Conservation (phyloP, 352 stramenopile genomes). For the Pythium scleroteichum region DNA sequence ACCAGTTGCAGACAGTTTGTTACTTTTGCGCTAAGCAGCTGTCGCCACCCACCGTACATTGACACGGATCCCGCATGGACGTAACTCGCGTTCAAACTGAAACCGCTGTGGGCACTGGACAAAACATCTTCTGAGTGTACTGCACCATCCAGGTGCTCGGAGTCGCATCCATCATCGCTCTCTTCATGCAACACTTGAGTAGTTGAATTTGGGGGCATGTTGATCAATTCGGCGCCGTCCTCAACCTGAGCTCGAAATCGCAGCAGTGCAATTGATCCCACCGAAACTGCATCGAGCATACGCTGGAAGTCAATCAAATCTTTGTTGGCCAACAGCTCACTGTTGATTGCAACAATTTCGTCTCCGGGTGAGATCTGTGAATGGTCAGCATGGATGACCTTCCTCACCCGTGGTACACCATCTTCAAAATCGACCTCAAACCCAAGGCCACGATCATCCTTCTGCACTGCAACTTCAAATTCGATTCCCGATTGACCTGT, state of each 20-base stretch:
- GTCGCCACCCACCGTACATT: slow-evolving; percentile 75
- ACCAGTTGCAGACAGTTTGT: slow-evolving; percentile 40
- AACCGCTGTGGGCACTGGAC: slow-evolving; percentile 34
- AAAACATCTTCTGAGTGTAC: slow-evolving; percentile 40
- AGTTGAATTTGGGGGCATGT: background rate
- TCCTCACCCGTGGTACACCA: slow-evolving; percentile 5
- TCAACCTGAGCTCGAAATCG: slow-evolving; percentile 48
- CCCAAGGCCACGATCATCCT: slow-evolving; percentile 37
- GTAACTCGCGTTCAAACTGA: slow-evolving; percentile 35
- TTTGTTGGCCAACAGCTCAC: slow-evolving; percentile 45
- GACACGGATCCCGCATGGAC: slow-evolving; percentile 67
- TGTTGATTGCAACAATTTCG: slow-evolving; percentile 68
- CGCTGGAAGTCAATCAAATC: slow-evolving; percentile 32
- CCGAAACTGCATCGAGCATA: slow-evolving; percentile 36
- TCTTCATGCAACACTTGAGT: background rate
- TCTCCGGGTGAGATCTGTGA: slow-evolving; percentile 37
- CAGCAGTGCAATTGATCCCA: slow-evolving; percentile 39
- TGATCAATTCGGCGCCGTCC: slow-evolving; percentile 7
- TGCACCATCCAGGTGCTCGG: slow-evolving; percentile 16
- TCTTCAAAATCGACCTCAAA: slow-evolving; percentile 46
- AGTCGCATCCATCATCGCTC: background rate
- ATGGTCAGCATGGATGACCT: slow-evolving; percentile 33
- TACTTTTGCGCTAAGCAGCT: slow-evolving; percentile 41
- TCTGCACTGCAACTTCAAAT: slow-evolving; percentile 65
- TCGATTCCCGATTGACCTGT: slow-evolving; percentile 66